Conservation (phyloP, 2,329 filamentous ascomycete species). For the Penicillium sp. region DNA sequence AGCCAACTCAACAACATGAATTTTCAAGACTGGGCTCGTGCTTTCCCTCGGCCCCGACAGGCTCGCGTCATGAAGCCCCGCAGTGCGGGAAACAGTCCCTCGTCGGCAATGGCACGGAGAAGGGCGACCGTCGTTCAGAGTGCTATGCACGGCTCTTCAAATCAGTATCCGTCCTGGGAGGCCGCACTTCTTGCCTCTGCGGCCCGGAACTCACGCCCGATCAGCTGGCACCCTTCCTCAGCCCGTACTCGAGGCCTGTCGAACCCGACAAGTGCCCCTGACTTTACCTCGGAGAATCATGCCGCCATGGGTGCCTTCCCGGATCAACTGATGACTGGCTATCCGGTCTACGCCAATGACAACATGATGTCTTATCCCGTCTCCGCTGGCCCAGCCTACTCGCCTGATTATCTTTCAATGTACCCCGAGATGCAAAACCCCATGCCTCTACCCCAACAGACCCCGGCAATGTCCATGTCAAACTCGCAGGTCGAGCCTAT, state of each 20-base stretch:
- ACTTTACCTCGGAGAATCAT: slow-evolving; percentile 20
- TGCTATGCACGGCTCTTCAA: slow-evolving; percentile 44
- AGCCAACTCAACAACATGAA: slow-evolving; percentile 24
- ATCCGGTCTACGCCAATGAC: slow-evolving; percentile 17
- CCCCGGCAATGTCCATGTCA: slow-evolving; percentile 21
- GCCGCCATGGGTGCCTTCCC: slow-evolving; percentile 16
- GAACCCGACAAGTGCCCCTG: slow-evolving; percentile 21
- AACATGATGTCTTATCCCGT: slow-evolving; percentile 25
- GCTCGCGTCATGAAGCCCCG: slow-evolving; percentile 60
- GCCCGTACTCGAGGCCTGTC: slow-evolving; percentile 33
- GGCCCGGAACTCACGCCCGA: slow-evolving; percentile 54
- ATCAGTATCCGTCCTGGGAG: slow-evolving; percentile 46
- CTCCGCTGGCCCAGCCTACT: slow-evolving; percentile 18
- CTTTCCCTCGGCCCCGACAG: slow-evolving; percentile 52
- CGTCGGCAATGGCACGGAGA: slow-evolving; percentile 48
- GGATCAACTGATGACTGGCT: slow-evolving; percentile 19
- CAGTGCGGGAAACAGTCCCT: slow-evolving; percentile 68
- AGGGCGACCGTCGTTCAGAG: slow-evolving; percentile 55
- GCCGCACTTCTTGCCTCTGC: slow-evolving; percentile 39
- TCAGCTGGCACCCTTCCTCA: slow-evolving; percentile 74
- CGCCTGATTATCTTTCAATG: slow-evolving; percentile 21
- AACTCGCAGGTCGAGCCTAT: slow-evolving; percentile 27
- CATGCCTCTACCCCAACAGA: slow-evolving; percentile 22
- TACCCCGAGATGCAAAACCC: slow-evolving; percentile 22
- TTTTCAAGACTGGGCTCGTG: slow-evolving; percentile 45